Evolutionary conservation across 768 basidiomycete genomes (phyloP).

Genomic region (Boletus rubropictus): DNA sequence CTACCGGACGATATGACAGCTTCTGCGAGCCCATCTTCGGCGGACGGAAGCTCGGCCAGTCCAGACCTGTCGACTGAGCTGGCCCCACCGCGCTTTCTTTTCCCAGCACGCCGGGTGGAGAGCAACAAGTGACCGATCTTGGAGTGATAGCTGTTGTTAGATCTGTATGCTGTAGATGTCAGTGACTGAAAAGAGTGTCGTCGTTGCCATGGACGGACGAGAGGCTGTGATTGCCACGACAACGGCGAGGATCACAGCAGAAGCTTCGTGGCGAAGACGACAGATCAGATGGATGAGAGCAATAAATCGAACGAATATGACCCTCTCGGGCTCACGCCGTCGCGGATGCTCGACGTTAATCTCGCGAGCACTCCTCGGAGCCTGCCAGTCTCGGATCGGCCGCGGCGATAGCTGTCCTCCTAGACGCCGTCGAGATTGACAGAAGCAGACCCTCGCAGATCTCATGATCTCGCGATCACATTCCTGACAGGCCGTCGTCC

Average conservation of each 20-base stretch:
- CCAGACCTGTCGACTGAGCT: conserved; percentile 19
- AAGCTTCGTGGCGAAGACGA: conserved; percentile 15
- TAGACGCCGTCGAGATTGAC: conserved; percentile 22
- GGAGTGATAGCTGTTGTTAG: too few species aligned
- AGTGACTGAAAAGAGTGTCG: conserved; percentile 9
- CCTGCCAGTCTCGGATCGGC: conserved; percentile 14
- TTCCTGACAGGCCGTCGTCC: not conserved
- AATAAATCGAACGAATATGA: not conserved
- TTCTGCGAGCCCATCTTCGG: conserved; percentile 22
- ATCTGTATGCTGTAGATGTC: too few species aligned
- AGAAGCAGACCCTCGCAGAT: conserved; percentile 22
- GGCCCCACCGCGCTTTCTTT: conserved; percentile 11
- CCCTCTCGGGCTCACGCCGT: too few species aligned
- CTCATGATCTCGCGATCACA: conserved; percentile 10
- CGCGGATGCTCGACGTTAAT: conserved; percentile 25
- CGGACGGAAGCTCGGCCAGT: conserved; percentile 14
- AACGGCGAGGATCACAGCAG: conserved; percentile 10
- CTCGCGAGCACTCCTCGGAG: conserved; percentile 26
- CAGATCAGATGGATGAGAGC: conserved; percentile 21
- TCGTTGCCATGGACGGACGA: conserved; percentile 5
- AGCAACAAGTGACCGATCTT: too few species aligned
- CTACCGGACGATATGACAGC: conserved; percentile 14
- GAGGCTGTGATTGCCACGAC: conserved; percentile 2
- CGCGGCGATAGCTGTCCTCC: conserved; percentile 21
- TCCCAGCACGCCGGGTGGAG: too few species aligned